These are phyloP conservation scores for Penicillium lividum DNA, from an alignment of 495 filamentous ascomycete genomes.

Conservation along the genomic window DNA sequence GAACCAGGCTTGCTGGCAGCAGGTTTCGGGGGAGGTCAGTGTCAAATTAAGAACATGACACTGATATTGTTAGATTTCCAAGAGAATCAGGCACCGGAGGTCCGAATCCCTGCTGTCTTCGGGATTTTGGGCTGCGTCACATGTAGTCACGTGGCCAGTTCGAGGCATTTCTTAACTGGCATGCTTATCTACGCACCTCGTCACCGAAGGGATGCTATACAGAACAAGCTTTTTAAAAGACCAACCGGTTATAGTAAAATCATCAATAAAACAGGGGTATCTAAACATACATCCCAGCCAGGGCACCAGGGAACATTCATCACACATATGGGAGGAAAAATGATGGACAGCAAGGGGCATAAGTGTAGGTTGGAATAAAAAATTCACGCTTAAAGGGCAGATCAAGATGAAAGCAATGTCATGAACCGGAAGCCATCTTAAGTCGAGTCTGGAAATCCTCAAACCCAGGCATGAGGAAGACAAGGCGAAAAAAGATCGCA, in stretches of 20 bases:
- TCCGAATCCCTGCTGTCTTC: slow-evolving; percentile 5
- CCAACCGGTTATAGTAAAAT: neutral
- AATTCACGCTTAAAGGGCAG: slow-evolving; percentile 4
- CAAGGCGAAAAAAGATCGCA: neutral
- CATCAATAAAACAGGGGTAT: slow-evolving; percentile 27
- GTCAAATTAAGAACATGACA: slow-evolving; percentile 4
- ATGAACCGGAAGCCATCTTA: neutral
- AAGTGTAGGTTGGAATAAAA: neutral
- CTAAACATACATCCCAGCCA: slow-evolving; percentile 29
- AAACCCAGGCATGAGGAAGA: neutral
- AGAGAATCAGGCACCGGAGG: slow-evolving; percentile 11
- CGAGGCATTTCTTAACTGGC: neutral
- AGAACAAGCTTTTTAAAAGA: neutral
- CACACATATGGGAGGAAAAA: slow-evolving; percentile 9
- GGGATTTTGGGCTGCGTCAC: slow-evolving; percentile 16
- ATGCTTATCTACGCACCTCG: neutral
- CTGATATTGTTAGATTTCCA: slow-evolving; percentile 10
- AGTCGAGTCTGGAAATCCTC: neutral
- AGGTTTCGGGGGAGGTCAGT: neutral
- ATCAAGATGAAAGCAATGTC: slow-evolving; percentile 8
- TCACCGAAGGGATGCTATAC: neutral
- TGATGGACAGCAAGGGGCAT: slow-evolving; percentile 10
- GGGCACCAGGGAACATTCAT: slow-evolving; percentile 13
- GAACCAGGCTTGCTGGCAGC: neutral
- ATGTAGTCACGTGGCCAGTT: slow-evolving; percentile 2